phyloP scores from a whole-genome alignment of 352 stramenopile genomes.

The Pythium guiyangense region DNA sequence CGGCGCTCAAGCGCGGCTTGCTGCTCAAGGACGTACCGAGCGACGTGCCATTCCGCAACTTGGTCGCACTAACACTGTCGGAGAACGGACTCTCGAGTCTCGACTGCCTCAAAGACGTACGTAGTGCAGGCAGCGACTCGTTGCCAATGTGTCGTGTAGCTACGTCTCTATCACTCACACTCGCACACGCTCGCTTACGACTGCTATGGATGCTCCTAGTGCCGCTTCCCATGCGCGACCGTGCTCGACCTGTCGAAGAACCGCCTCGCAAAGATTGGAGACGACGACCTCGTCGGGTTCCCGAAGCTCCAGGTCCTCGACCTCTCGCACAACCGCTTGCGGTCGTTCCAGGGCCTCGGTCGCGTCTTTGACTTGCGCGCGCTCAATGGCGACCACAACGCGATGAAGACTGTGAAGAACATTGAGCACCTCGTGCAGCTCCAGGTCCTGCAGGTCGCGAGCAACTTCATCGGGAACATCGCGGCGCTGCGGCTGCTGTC shows the following conservation, averaged over 20 bases:
- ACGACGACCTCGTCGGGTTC: slow-evolving; percentile 45
- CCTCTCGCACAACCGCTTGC: slow-evolving; percentile 53
- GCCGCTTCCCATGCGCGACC: slow-evolving; percentile 44
- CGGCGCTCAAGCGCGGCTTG: slow-evolving; percentile 38
- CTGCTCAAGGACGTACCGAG: slow-evolving; percentile 44
- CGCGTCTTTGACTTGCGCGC: slow-evolving; percentile 58
- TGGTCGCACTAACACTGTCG: slow-evolving; percentile 59
- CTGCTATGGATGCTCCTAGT: slow-evolving; percentile 25
- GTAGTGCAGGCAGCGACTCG: neutral
- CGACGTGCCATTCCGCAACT: slow-evolving; percentile 46
- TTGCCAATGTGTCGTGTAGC: no score
- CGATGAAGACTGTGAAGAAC: slow-evolving; percentile 62
- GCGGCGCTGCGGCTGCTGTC: slow-evolving; percentile 62
- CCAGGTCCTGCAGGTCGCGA: slow-evolving; percentile 46
- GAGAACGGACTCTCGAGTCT: slow-evolving; percentile 50
- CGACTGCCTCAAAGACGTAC: slow-evolving; percentile 53
- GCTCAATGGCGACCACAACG: slow-evolving; percentile 53
- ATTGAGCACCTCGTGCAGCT: slow-evolving; percentile 62
- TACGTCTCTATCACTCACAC: neutral
- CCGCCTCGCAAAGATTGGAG: slow-evolving; percentile 42
- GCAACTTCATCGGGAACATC: slow-evolving; percentile 44
- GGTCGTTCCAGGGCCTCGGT: slow-evolving; percentile 42
- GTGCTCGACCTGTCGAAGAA: slow-evolving; percentile 69
- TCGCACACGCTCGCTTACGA: neutral
- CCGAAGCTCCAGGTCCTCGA: slow-evolving; percentile 66